Evolutionary conservation across 345 rosid genomes (phyloP).

Genomic region (Populus davidiana): DNA sequence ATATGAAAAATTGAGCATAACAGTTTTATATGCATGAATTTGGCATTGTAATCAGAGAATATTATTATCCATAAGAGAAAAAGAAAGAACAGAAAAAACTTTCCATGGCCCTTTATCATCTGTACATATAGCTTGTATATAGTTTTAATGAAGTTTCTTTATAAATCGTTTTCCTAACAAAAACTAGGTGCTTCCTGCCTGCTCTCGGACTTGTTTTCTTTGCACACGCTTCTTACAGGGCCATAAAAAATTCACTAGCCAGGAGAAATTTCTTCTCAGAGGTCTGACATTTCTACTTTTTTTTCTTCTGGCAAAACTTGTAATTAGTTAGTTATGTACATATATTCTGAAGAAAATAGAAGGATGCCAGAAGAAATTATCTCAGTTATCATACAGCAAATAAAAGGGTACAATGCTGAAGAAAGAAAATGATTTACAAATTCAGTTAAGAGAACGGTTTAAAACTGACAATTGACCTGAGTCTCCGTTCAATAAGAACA

Average conservation of each 20-base stretch:
- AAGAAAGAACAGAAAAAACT: too few species aligned
- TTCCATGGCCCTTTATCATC: too few species aligned
- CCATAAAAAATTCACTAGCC: neutral
- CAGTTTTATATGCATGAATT: too few species aligned
- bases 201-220: neutral
- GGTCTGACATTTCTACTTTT: neutral
- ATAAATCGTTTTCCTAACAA: neutral
- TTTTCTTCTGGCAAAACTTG: too few species aligned
- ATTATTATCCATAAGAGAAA: too few species aligned
- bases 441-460: slow-evolving; percentile 54
- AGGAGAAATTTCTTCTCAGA: neutral
- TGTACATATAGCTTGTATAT: too few species aligned
- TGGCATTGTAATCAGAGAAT: too few species aligned
- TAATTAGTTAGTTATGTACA: neutral
- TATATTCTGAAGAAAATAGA: too few species aligned
- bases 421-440: neutral
- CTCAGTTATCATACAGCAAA: neutral
- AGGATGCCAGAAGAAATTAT: neutral
- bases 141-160: too few species aligned
- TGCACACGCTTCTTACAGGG: neutral
- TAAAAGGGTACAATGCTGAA: neutral
- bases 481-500: slow-evolving; percentile 79
- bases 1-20: too few species aligned
- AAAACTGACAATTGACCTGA: slow-evolving; percentile 78
- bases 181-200: neutral